A percentile compares a stretch with the other conserved stretches of the same genome.
phyloP scores from a whole-genome alignment of 805 yeast species.

The Metschnikowia lachancei region DNA sequence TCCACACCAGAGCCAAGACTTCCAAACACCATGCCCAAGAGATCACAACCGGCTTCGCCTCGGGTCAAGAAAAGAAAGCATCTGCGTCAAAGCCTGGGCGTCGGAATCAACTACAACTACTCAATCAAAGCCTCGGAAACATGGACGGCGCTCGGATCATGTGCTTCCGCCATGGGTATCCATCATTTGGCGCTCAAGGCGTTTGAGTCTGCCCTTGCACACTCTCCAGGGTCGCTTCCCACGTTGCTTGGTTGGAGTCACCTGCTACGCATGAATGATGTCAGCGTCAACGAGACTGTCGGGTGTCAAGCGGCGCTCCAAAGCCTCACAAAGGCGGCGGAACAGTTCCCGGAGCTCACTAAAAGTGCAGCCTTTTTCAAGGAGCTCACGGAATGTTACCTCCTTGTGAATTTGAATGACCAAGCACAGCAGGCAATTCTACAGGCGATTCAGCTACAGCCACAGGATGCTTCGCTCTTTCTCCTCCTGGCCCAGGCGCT shows the following conservation, averaged over 20 bases:
- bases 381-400: constrained; percentile 53
- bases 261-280: constrained; percentile 40
- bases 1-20: too few relatives aligned
- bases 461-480: constrained; percentile 47
- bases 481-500: constrained; percentile 49
- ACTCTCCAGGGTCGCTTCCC: constrained; percentile 37
- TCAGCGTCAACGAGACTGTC: constrained; percentile 34
- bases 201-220: constrained; percentile 42
- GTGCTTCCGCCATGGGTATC: constrained; percentile 44
- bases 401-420: constrained; percentile 45
- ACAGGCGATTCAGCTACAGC: constrained; percentile 38
- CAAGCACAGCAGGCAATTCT: constrained; percentile 51
- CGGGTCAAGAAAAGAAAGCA: constrained; percentile 11
- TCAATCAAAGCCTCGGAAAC: constrained; percentile 31
- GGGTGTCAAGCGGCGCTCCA: constrained; percentile 43
- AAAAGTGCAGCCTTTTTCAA: constrained; percentile 42
- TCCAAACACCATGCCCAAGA: constrained; percentile 7
- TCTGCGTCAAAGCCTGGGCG: constrained; percentile 8
- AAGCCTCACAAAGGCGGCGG: constrained; percentile 38
- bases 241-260: constrained; percentile 47
- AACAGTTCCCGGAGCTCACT: constrained; percentile 35
- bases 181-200: constrained; percentile 41
- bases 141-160: constrained; percentile 47
- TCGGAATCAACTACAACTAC: constrained; percentile 1
- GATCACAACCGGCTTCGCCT: constrained; percentile 17